A percentile compares a stretch with the other conserved stretches of the same genome.
phyloP scores from a whole-genome alignment of 2,329 filamentous ascomycete genomes.

The Lasiodiplodia sp. region DNA sequence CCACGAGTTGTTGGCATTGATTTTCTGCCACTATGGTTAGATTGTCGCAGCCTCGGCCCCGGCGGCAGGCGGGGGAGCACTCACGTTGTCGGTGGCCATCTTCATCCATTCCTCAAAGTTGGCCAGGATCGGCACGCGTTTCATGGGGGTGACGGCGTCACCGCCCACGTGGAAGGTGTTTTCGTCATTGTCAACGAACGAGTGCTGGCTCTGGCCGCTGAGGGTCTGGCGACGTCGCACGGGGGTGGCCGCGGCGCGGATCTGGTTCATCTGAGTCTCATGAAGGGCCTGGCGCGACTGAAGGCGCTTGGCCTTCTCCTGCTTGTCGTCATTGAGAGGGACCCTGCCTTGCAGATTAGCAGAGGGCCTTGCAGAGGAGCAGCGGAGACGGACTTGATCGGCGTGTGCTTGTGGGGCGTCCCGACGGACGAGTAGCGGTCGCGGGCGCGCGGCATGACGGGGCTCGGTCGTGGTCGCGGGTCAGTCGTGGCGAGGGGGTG shows the following conservation, averaged over 20 bases:
- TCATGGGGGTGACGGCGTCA: constrained; percentile 88
- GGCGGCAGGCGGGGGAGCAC: not conserved
- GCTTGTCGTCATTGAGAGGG: constrained; percentile 92
- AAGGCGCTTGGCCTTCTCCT: constrained; percentile 87
- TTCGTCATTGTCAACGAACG: constrained; percentile 58
- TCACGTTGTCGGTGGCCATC: constrained; percentile 93
- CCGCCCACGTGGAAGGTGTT: constrained; percentile 71
- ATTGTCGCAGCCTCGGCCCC: not conserved
- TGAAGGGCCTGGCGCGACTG: constrained; percentile 88
- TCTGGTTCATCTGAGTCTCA: constrained; percentile 89
- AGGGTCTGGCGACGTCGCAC: constrained; percentile 65
- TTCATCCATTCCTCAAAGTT: constrained; percentile 99
- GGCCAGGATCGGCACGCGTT: constrained; percentile 88
- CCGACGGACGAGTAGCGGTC: constrained; percentile 51
- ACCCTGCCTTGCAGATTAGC: constrained; percentile 65
- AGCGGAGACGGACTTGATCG: constrained; percentile 28
- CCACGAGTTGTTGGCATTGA: constrained; percentile 98
- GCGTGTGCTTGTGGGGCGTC: constrained; percentile 56
- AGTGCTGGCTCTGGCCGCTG: constrained; percentile 57
- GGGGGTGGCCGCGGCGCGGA: constrained; percentile 81
- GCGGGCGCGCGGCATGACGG: constrained; percentile 63
- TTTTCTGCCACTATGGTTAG: constrained; percentile 56
- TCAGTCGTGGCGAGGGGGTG: constrained; percentile 11
- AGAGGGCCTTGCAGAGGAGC: not conserved
- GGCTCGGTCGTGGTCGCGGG: not conserved